Evolutionary conservation across 2,329 filamentous ascomycete species (phyloP), one percentile per base, ranked within the genome.

Genomic region (Neonectria magnoliae): DNA sequence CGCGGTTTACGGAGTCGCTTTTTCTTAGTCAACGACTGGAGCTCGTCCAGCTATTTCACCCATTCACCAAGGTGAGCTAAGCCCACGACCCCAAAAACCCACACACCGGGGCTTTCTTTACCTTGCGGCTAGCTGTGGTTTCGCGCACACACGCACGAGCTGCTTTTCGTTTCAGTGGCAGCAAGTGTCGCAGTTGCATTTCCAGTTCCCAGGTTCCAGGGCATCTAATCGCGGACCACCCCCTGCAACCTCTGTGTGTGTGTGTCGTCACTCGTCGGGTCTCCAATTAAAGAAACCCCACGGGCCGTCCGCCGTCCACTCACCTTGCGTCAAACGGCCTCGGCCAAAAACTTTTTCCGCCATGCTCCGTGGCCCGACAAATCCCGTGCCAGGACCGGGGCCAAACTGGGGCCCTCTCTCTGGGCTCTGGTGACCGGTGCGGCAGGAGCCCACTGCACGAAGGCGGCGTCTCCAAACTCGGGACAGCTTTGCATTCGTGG

Each of bases 261-360:
- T 6, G 25, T 67, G 66, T 70, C 58, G 62, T 71, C 66, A 69
- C 68, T 59, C 20, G 47, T 55, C 52, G 47, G 53, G 60, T 42
- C 42, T 54, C 53, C 57, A 51, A 48, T 57, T 52, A 62, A 55
- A 33, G 41, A 53, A 61, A 25, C 25, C 36, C 53, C 59, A 38
- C 16, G 36, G 36, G 36, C 53, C 47, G 25, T 33, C 33, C 18
- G 18, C 29, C 11, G 33, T 53, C 59, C 59, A 62, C 45, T 62
- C 52, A 62, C 31, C 14, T 29, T 38, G 29, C 38, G 36, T 20
- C 53, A 52, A 62, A 57, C 44, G 53, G 31, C 48, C 58, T 73
- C 69, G 71, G 71, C 57, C 54, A 68, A 65, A 66, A 51, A 61
- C 69, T 57, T 73, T 73, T 72, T 69, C 70, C 60, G 66, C 42